Evolutionary conservation across 805 yeast genomes (phyloP), one percentile per base, ranked within the genome.

Genomic region (Cyberlindnera mrakii): DNA sequence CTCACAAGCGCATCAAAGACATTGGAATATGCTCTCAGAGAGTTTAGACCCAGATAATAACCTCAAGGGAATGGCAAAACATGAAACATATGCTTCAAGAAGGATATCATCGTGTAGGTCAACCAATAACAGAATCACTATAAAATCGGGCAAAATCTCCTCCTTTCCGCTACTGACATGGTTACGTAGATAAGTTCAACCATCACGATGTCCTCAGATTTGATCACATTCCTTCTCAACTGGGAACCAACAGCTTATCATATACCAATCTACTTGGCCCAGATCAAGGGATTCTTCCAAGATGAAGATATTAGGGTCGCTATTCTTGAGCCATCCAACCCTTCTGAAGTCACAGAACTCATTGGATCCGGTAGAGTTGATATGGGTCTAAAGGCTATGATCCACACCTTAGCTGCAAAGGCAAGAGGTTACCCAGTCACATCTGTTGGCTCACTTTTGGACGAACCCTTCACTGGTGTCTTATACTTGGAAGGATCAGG

Each of bases 231-330:
- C 35, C 19, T 33, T 15, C 35, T 33, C 14, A 33, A 33, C 14
- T 33, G 35, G 35, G 35, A 33, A 18, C 35, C 35, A 33, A 33
- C 35, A 8, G 35, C 35, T 17, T 33, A 33, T 18, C 35, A 33
- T 18, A 33, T 33, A 13, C 35, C 35, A 33, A 33, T 33, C 19
- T 33, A 33, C 20, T 17, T 33, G 18, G 35, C 35, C 19, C 35
- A 33, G 17, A 33, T 23, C 11, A 33, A 17, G 11, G 20, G 35
- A 6, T 33, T 16, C 35, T 33, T 33, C 14, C 7, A 15, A 6
- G 23, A 33, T 15, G 19, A 33, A 18, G 35, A 17, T 23, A 33
- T 33, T 17, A 33, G 35, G 14, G 35, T 33, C 20, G 35, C 35
- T 13, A 33, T 33, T n/a, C 20, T 33, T 13, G 35, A 33, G 14